Evolutionary conservation across 768 basidiomycete species (phyloP), one percentile per base, ranked within the genome.

Genomic region (Rhodotorula sphaerocarpa): DNA sequence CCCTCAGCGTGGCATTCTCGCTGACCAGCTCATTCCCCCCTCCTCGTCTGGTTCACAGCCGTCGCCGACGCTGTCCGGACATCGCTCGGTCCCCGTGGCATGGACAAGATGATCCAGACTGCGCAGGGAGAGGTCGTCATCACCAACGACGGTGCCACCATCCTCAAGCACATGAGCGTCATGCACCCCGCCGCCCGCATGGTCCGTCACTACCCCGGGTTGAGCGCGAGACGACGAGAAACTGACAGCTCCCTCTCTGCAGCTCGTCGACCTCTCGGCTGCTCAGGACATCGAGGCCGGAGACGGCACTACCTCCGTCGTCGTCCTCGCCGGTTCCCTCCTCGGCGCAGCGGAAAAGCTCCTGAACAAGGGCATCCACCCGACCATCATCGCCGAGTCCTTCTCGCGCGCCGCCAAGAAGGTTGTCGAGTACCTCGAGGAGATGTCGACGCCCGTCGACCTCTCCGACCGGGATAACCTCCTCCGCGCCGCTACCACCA

Each of bases 251-350:
- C 10, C 9, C 16, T 39, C 36, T 9, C 36, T 39, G 36, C 72
- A 96, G 93, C 82, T 99, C 46, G 95, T 99, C 59, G 93, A 99
- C 78, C 80, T 99, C 28, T 96, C 93, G 42, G 88, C 88, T 43
- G 95, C 95, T 21, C 95, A 99, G 80, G 95, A 99, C 75, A 82
- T 97, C 50, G 95, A 97, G 75, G 95, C 95, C 25, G 95, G 95
- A 61, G 95, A 99, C 75, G 95, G 95, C 10, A 99, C 95, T 14
- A 99, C 95, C 7, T 86, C 88, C 28, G 95, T 99, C 34, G 95
- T 99, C 47, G 90, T 99, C 27, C 80, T 99, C 33, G 95, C 95
- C 25, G 95, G 95, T 50, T 87, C 86, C 73, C 78, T 99, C 45
- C 79, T 99, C 7, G 86, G 86, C 50, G 93, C 93, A 30, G 93